Evolutionary conservation across 2,329 filamentous ascomycete genomes (phyloP), one percentile per base, ranked within the genome.

Genomic region (Colletotrichum tofieldiae): DNA sequence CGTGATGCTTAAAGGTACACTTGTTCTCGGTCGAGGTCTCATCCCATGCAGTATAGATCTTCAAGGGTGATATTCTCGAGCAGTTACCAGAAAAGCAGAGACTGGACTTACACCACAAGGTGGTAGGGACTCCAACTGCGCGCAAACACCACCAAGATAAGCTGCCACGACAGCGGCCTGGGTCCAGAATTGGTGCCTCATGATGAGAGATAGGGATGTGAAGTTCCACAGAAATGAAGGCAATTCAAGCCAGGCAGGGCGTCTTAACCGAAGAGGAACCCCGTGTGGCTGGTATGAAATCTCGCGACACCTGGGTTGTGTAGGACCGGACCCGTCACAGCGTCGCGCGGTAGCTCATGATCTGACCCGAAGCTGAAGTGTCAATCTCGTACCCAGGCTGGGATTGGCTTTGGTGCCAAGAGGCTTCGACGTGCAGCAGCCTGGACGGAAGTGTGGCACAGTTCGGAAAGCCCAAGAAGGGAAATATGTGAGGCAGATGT

Each of bases 71-170:
- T 23, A 35, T 14, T 43, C 11, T 32, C 1, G 5, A 11, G n/a
- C 23, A 55, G 20, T 49, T 9, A 14, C 35, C 2, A 26, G 47
- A 20, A 29, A 2, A 32, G 18, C 14, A 41, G 16, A 43, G 14
- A 26, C 8, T 7, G 16, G n/a, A 75, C 73, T 72, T 66, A 75
- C 73, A 72, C 72, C 72, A 41, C 73, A 75, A 18, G 67, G 37
- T 18, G 72, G 65, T 29, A 75, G 59, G 14, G 67, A 49, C 11
- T 74, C 67, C 29, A 74, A 45, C 29, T 75, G 73, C 11, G 60
- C 71, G 54, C 26, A 37, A 41, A 47, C 60, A 56, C 37, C 32
- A n/a, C 55, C 63, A 20, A 64, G 37, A 60, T 63, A 29, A 49
- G 47, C 45, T n/a, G 41, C 45, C 41, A 39, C 41, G 37, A 23